Conservation (phyloP, 768 basidiomycete species). For the Termitomyces sp. region DNA sequence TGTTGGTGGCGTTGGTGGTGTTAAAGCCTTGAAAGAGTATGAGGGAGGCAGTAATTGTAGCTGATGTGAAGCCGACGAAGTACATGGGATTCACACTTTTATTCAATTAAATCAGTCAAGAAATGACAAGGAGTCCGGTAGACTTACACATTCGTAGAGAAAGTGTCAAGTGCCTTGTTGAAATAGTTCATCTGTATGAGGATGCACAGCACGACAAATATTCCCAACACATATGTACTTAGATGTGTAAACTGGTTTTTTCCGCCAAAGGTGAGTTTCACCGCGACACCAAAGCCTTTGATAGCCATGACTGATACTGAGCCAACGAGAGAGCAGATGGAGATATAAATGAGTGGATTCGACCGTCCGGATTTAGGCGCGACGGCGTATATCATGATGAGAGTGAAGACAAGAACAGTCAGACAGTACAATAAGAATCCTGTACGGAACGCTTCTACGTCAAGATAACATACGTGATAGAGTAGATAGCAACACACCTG, state of each 20-base stretch:
- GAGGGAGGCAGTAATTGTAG: conserved; percentile 88
- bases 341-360: conserved; percentile 89
- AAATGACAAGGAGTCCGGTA: background rate
- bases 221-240: conserved; percentile 93
- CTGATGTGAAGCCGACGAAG: conserved; percentile 93
- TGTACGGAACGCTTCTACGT: conserved; percentile 20
- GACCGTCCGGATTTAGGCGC: conserved; percentile 82
- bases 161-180: conserved; percentile 96
- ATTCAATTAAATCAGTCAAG: background rate
- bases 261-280: conserved; percentile 89
- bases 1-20: conserved; percentile 75
- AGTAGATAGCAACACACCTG: conserved; percentile 46
- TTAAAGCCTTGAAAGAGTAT: conserved; percentile 98
- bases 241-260: conserved; percentile 94
- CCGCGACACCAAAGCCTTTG: conserved; percentile 95
- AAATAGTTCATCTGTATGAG: conserved; percentile 94
- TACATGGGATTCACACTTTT: conserved; percentile 93
- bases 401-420: conserved; percentile 71
- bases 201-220: conserved; percentile 79
- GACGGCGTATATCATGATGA: conserved; percentile 84
- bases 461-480: background rate
- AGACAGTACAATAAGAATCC: conserved; percentile 91
- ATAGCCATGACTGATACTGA: conserved; percentile 98
- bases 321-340: conserved; percentile 94
- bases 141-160: conserved; percentile 93